Evolutionary conservation across 1,139 yeast species (phyloP).

Genomic region (Lodderomyces oxycetoniae): DNA sequence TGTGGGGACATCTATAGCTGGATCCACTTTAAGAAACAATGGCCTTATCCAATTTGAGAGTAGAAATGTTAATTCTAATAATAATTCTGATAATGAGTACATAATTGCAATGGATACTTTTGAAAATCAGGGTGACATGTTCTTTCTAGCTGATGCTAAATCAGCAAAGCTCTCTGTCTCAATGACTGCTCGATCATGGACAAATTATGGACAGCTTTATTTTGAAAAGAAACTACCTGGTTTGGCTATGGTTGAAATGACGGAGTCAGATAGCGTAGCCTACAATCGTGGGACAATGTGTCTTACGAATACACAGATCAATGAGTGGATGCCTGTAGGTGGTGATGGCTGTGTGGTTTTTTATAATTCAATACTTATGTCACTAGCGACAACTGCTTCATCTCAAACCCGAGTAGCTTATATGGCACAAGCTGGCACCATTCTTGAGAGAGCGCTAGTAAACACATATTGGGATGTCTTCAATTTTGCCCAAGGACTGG

Average conservation of each 20-base stretch:
- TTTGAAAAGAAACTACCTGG: neutral
- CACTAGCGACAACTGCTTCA: no score
- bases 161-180: neutral
- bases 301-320: neutral
- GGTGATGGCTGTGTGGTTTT: constrained; percentile 2
- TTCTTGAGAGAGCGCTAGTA: no score
- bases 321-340: neutral
- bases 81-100: neutral
- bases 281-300: constrained; percentile 1
- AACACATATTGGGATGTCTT: neutral
- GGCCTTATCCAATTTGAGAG: neutral
- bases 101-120: neutral
- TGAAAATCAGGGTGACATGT: neutral
- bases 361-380: no score
- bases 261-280: neutral
- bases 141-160: neutral
- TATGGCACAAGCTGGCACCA: no score
- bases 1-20: neutral
- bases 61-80: neutral
- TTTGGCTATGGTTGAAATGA: neutral
- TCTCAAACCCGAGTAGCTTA: no score
- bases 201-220: neutral
- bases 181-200: neutral
- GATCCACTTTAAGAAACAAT: neutral
- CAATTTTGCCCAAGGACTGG: neutral